Evolutionary conservation across 1,284 basidiomycete genomes (phyloP).

Genomic region (Rugosomyces carneus): DNA sequence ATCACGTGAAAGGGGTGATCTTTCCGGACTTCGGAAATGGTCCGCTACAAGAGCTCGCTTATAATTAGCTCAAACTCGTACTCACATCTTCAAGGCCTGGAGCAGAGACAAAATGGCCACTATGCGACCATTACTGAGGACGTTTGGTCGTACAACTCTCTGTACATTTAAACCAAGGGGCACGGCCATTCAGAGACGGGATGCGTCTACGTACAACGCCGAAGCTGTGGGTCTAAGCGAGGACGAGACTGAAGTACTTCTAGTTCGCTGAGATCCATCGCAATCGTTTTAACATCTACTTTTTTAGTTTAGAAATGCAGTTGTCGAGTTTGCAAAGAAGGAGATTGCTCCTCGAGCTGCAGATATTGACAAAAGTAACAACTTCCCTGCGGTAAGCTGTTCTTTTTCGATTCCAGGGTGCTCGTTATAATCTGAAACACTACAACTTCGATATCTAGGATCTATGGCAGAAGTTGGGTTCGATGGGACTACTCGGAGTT

Average conservation of each 20-base stretch:
- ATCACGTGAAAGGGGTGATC: slow-evolving; percentile 4
- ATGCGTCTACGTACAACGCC: slow-evolving; percentile 63
- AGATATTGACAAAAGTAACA: slow-evolving; percentile 80
- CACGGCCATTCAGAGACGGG: slow-evolving; percentile 4
- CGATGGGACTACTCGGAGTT: slow-evolving; percentile 81
- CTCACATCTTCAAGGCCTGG: not conserved
- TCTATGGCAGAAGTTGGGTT: slow-evolving; percentile 84
- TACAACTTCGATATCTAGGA: slow-evolving; percentile 43
- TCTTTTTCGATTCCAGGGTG: slow-evolving; percentile 3
- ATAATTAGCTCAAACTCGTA: not conserved
- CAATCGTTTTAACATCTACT: not conserved
- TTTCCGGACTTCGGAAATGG: slow-evolving; percentile 14
- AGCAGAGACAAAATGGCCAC: not conserved
- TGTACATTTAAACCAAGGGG: not conserved
- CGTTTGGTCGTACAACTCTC: not conserved
- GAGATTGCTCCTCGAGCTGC: slow-evolving; percentile 80
- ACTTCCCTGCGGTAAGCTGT: slow-evolving; percentile 60
- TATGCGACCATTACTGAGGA: slow-evolving; percentile 4
- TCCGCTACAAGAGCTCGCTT: slow-evolving; percentile 5
- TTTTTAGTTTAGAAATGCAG: slow-evolving; percentile 71
- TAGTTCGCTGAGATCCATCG: not conserved
- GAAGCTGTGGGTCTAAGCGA: slow-evolving; percentile 79
- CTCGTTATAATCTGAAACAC: slow-evolving; percentile 4
- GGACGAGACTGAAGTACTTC: slow-evolving; percentile 74
- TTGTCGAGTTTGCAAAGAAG: slow-evolving; percentile 71